Evolutionary conservation across 2,329 filamentous ascomycete species (phyloP), one percentile per base, ranked within the genome.

Genomic region (Neocucurbitaria cava): DNA sequence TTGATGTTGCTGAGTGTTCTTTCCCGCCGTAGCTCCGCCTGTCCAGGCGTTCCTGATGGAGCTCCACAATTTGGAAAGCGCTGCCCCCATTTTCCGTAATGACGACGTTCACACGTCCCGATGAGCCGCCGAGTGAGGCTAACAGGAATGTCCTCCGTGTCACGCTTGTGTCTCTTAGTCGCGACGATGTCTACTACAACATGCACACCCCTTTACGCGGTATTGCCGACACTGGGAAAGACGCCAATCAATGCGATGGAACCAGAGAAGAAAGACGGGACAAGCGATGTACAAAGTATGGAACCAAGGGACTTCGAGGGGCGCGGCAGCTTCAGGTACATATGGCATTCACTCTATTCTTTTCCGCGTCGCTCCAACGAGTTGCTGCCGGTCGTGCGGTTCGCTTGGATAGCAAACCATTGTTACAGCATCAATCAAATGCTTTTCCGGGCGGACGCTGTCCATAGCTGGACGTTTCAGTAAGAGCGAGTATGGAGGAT

Each of bases 1-100:
- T 58, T 53, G 52, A 52, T 49, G 58, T 56, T 54, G 46, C 17
- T 54, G 46, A 58, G 51, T 52, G 46, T 42, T 43, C 48, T 49
- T 56, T 44, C 54, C 54, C 43, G 54, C 49, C 17, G 48, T n/a
- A 23, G 54, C 52, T 13, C 58, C 56, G 45, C 62, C 61, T n/a
- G 49, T 58, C 56, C 53, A 64, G 23, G 59, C 60, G 52, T 55
- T 46, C 53, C 49, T 68, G 39, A 66, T 60, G 24, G 58, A 53
- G 65, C 56, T 62, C 69, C 68, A 73, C 72, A 72, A 65, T 65
- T 72, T 73, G 59, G 69, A 72, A 64, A 73, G 64, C 64, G 53
- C 66, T 59, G 51, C 56, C 54, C 59, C 62, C 59, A 68, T 70
- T 65, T 65, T 46, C n/a, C n/a, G n/a, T 52, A 52, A 64, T 72